These are phyloP conservation scores for Diutina catenulata DNA, from an alignment of 1,139 yeast genomes.

Conservation along the genomic window DNA sequence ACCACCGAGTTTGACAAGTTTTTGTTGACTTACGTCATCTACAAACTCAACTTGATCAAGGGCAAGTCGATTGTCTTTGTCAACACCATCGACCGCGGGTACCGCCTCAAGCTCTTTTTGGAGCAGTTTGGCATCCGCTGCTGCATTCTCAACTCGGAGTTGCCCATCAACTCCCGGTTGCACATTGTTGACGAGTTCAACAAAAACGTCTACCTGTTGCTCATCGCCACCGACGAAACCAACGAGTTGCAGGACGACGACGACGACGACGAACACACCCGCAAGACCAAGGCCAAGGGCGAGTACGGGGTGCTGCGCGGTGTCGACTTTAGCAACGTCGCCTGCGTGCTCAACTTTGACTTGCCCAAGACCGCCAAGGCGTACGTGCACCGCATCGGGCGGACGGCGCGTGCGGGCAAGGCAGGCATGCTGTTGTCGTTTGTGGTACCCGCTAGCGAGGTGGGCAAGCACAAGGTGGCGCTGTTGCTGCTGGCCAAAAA, in stretches of 20 bases:
- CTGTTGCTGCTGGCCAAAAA: constrained; percentile 56
- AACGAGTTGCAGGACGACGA: constrained; percentile 27
- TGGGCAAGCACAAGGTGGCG: constrained; percentile 85
- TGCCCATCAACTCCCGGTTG: constrained; percentile 85
- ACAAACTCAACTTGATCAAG: constrained; percentile 76
- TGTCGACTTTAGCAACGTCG: constrained; percentile 90
- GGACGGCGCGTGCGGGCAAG: constrained; percentile 97
- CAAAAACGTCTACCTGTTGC: constrained; percentile 71
- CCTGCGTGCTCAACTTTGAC: constrained; percentile 93
- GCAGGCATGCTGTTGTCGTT: constrained; percentile 92
- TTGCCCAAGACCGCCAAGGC: constrained; percentile 84
- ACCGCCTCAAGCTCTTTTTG: constrained; percentile 76
- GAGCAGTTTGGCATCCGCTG: constrained; percentile 92
- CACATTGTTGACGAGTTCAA: constrained; percentile 95
- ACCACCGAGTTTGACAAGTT: constrained; percentile 89
- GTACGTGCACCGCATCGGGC: constrained; percentile 88
- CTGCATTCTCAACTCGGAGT: constrained; percentile 82
- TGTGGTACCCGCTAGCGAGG: constrained; percentile 72
- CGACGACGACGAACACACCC: constrained; percentile 8
- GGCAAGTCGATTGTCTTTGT: constrained; percentile 91
- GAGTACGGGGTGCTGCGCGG: constrained; percentile 97
- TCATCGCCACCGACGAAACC: constrained; percentile 93
- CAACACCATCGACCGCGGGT: constrained; percentile 90
- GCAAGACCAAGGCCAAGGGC: constrained; percentile 25
- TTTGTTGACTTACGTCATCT: constrained; percentile 78